Evolutionary conservation across 805 yeast genomes (phyloP).

Genomic region (Grigorovia humatica): DNA sequence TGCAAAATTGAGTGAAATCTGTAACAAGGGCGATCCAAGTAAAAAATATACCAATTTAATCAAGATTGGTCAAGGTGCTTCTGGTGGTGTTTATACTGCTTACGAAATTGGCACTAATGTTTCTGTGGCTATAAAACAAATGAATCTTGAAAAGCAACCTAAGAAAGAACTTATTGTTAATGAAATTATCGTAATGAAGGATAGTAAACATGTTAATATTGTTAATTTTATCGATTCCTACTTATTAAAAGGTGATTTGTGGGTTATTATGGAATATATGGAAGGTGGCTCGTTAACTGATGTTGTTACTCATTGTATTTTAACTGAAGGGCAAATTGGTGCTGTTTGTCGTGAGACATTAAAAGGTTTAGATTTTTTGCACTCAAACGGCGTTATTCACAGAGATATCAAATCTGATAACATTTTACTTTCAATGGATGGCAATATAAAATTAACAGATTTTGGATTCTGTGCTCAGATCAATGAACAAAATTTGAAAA

Average conservation of each 20-base stretch:
- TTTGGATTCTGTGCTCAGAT: conserved; percentile 95
- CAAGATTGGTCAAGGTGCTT: conserved; percentile 96
- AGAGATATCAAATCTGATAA: conserved; percentile 95
- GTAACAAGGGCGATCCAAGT: conserved; percentile 79
- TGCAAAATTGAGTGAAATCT: conserved; percentile 60
- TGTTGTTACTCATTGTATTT: conserved; percentile 77
- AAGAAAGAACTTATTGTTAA: conserved; percentile 90
- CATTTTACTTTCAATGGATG: conserved; percentile 68
- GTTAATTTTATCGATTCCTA: conserved; percentile 90
- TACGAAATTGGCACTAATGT: conserved; percentile 44
- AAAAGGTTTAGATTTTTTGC: conserved; percentile 77
- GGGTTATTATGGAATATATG: conserved; percentile 99
- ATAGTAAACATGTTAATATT: conserved; percentile 78
- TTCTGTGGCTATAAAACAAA: conserved; percentile 90
- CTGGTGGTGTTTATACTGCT: conserved; percentile 94
- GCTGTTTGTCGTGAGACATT: conserved; percentile 89
- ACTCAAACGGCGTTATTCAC: conserved; percentile 86
- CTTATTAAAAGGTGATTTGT: conserved; percentile 63
- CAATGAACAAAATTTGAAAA: conserved; percentile 67
- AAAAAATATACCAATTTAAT: conserved; percentile 53
- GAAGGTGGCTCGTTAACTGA: conserved; percentile 97
- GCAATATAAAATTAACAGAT: conserved; percentile 90
- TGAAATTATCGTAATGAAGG: conserved; percentile 94
- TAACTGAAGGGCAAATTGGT: conserved; percentile 92
- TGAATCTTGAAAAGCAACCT: conserved; percentile 91